These are phyloP conservation scores for Chaetomium strumarium DNA, from an alignment of 2,329 filamentous ascomycete genomes.

Conservation along the genomic window DNA sequence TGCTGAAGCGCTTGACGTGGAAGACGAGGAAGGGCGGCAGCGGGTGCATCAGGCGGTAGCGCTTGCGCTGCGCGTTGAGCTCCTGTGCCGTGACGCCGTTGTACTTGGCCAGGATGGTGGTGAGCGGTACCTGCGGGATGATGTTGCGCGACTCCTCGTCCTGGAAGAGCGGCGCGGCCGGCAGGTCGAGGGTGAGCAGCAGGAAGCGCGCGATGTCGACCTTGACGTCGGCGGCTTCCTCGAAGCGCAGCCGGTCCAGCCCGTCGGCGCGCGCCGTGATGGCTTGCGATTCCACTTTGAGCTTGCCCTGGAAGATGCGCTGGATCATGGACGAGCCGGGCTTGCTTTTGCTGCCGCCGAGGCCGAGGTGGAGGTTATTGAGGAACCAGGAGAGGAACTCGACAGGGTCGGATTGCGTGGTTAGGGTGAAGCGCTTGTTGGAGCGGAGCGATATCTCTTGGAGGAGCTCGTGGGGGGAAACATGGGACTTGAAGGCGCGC, in stretches of 20 bases:
- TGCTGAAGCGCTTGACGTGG: slow-evolving; percentile 94
- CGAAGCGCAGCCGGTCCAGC: slow-evolving; percentile 82
- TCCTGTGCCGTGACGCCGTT: slow-evolving; percentile 84
- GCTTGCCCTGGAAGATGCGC: slow-evolving; percentile 83
- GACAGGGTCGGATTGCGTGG: slow-evolving; percentile 86
- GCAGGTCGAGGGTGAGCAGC: slow-evolving; percentile 88
- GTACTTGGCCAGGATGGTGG: slow-evolving; percentile 82
- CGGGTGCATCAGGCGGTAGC: slow-evolving; percentile 84
- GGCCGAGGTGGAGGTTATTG: slow-evolving; percentile 85
- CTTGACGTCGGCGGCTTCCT: slow-evolving; percentile 79
- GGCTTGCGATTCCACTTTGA: slow-evolving; percentile 88
- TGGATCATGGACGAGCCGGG: slow-evolving; percentile 83
- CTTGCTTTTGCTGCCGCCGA: slow-evolving; percentile 85
- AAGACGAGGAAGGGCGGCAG: slow-evolving; percentile 87
- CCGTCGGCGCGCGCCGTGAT: slow-evolving; percentile 89
- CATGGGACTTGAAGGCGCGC: slow-evolving; percentile 90
- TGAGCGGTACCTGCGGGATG: slow-evolving; percentile 85
- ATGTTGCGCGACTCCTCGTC: slow-evolving; percentile 93
- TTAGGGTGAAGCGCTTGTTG: slow-evolving; percentile 87
- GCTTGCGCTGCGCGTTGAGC: slow-evolving; percentile 77
- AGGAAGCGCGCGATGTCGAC: slow-evolving; percentile 75
- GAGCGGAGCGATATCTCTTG: slow-evolving; percentile 90
- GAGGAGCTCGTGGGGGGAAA: slow-evolving; percentile 93
- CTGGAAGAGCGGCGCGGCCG: slow-evolving; percentile 88
- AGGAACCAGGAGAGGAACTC: slow-evolving; percentile 98